A percentile compares a stretch with the other conserved stretches of the same genome.
Evolutionary conservation across 176 grass and related monocot genomes (phyloP).

Genomic region (Aegilops sharonensis): DNA sequence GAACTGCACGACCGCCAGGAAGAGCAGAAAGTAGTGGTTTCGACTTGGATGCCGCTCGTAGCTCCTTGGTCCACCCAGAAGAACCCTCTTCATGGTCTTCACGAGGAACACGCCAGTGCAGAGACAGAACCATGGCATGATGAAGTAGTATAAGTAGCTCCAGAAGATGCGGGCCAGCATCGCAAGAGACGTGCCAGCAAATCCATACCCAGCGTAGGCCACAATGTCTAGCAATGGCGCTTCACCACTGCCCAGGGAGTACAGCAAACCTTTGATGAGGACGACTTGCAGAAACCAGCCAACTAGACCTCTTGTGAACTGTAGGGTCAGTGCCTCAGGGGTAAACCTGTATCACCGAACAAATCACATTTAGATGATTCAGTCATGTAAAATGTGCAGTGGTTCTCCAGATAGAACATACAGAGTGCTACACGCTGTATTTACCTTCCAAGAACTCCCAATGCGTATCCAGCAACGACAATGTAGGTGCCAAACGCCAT

Average conservation of each 20-base stretch:
- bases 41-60: slow-evolving; percentile 49
- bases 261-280: slow-evolving; percentile 67
- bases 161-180: slow-evolving; percentile 67
- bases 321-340: slow-evolving; percentile 74
- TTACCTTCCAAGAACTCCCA: slow-evolving; percentile 21
- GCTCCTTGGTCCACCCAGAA: slow-evolving; percentile 55
- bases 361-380: background rate
- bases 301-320: slow-evolving; percentile 71
- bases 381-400: background rate
- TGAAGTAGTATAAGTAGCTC: slow-evolving; percentile 62
- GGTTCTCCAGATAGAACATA: background rate
- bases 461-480: slow-evolving; percentile 15
- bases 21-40: slow-evolving; percentile 76
- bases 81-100: slow-evolving; percentile 80
- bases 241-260: slow-evolving; percentile 64
- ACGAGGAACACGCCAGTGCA: slow-evolving; percentile 71
- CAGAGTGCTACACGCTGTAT: background rate
- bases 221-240: slow-evolving; percentile 69
- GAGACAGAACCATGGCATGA: slow-evolving; percentile 74
- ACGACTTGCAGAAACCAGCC: slow-evolving; percentile 84
- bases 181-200: slow-evolving; percentile 61
- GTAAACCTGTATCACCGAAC: slow-evolving; percentile 58
- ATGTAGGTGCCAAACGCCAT: slow-evolving; percentile 23
- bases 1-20: slow-evolving; percentile 64
- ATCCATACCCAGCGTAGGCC: slow-evolving; percentile 79